phyloP scores from a whole-genome alignment of 2,329 filamentous ascomycete species.

The Claviceps sp. region DNA sequence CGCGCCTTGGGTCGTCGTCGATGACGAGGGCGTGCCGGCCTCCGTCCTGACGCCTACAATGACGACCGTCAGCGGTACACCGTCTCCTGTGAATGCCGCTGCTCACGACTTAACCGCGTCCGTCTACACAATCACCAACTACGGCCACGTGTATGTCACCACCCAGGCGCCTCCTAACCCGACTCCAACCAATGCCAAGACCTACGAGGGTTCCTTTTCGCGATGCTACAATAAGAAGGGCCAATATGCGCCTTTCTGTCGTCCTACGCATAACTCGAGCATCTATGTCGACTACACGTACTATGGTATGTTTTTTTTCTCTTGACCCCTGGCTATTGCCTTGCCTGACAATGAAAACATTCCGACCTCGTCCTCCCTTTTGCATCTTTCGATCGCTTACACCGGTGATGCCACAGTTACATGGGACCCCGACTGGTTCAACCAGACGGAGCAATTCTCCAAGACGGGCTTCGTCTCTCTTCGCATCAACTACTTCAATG shows the following conservation, averaged over 20 bases:
- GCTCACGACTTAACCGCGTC: conserved; percentile 34
- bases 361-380: neutral
- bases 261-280: conserved; percentile 28
- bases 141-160: conserved; percentile 25
- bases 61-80: conserved; percentile 32
- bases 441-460: conserved; percentile 23
- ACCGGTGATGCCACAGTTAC: conserved; percentile 28
- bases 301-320: conserved; percentile 28
- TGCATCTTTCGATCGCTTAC: neutral
- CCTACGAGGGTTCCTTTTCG: conserved; percentile 34
- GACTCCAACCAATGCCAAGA: conserved; percentile 24
- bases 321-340: neutral
- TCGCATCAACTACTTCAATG: conserved; percentile 29
- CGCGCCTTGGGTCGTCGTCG: conserved; percentile 38
- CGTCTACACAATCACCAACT: conserved; percentile 24
- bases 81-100: conserved; percentile 23
- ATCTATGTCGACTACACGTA: conserved; percentile 34
- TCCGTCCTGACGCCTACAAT: conserved; percentile 36
- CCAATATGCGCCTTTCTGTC: conserved; percentile 36
- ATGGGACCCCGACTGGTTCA: conserved; percentile 42
- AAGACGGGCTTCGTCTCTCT: conserved; percentile 19
- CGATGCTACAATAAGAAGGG: conserved; percentile 36
- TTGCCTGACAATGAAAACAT: neutral
- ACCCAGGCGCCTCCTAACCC: conserved; percentile 31
- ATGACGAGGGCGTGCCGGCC: conserved; percentile 29